A percentile compares a stretch with the other conserved stretches of the same genome.
Evolutionary conservation across 208 protist species (phyloP).

Genomic region (Trypanosoma melophagium): DNA sequence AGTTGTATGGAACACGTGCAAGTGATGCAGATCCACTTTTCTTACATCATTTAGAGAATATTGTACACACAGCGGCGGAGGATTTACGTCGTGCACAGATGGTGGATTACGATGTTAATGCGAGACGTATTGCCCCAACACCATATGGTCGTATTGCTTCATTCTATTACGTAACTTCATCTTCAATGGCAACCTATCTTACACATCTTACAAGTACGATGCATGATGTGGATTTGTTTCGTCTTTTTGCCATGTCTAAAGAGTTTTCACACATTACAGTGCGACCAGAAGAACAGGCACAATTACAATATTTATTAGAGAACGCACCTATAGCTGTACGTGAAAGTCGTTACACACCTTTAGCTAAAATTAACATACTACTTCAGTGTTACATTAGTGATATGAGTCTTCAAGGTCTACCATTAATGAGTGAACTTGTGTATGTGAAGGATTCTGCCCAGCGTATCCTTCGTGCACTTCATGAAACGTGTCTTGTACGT

Average conservation of each 20-base stretch:
- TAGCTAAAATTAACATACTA: slow-evolving; percentile 98
- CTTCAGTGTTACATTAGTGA: slow-evolving; percentile 99
- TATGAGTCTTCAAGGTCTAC: slow-evolving; percentile 96
- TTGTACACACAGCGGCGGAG: slow-evolving; percentile 94
- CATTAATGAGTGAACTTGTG: slow-evolving; percentile 98
- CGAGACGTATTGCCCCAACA: slow-evolving; percentile 88
- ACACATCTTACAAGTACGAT: slow-evolving; percentile 94
- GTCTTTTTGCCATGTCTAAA: slow-evolving; percentile 94
- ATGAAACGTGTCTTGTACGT: slow-evolving; percentile 95
- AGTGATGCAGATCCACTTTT: slow-evolving; percentile 86
- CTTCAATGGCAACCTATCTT: slow-evolving; percentile 96
- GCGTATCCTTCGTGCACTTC: slow-evolving; percentile 90
- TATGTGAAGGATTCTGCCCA: slow-evolving; percentile 98
- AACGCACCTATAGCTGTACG: slow-evolving; percentile 98
- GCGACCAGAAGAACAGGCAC: slow-evolving; percentile 97
- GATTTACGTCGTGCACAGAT: slow-evolving; percentile 89
- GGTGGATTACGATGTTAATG: slow-evolving; percentile 94
- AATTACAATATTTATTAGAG: slow-evolving; percentile 96
- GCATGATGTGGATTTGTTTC: slow-evolving; percentile 97
- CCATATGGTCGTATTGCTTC: slow-evolving; percentile 98
- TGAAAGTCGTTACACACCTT: slow-evolving; percentile 94
- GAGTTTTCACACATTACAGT: slow-evolving; percentile 98
- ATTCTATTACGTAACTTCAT: slow-evolving; percentile 97
- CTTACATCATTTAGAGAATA: slow-evolving; percentile 86
- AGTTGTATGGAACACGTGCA: slow-evolving; percentile 92